These are phyloP conservation scores for Daldinia concentrica DNA, from an alignment of 495 filamentous ascomycete genomes.

Conservation along the genomic window DNA sequence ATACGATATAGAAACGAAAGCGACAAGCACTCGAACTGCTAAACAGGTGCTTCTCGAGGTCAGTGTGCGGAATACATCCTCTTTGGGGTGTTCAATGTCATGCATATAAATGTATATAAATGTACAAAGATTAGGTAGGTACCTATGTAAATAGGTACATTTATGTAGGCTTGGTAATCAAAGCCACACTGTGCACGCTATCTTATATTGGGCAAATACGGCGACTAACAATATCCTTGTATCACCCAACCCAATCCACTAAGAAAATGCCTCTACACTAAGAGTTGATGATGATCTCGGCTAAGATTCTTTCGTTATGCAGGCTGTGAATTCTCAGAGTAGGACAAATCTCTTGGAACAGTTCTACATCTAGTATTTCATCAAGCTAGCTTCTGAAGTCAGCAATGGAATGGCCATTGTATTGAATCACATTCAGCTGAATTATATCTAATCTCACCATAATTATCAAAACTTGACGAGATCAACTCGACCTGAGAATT, in stretches of 20 bases:
- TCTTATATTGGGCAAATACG: conserved; percentile 19
- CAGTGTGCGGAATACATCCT: background rate
- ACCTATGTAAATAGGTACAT: background rate
- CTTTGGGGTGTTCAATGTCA: too few relatives aligned
- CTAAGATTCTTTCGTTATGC: conserved; percentile 36
- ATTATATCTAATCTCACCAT: background rate
- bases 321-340: conserved; percentile 31
- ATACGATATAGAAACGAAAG: background rate
- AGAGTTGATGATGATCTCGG: conserved; percentile 28
- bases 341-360: conserved; percentile 4
- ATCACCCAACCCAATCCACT: conserved; percentile 11
- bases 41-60: background rate
- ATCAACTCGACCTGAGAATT: conserved; percentile 26
- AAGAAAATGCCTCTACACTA: conserved; percentile 40
- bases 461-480: background rate
- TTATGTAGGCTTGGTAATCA: conserved; percentile 19
- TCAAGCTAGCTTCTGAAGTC: conserved; percentile 1
- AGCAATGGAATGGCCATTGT: conserved; percentile 1
- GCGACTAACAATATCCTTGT: conserved; percentile 26
- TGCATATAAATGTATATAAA: too few relatives aligned
- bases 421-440: conserved; percentile 3
- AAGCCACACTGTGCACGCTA: conserved; percentile 26
- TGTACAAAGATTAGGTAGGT: too few relatives aligned
- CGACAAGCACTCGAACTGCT: background rate
- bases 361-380: background rate